Evolutionary conservation across 1,139 yeast genomes (phyloP), one percentile per base, ranked within the genome.

Genomic region (Diutina scorzettiae): DNA sequence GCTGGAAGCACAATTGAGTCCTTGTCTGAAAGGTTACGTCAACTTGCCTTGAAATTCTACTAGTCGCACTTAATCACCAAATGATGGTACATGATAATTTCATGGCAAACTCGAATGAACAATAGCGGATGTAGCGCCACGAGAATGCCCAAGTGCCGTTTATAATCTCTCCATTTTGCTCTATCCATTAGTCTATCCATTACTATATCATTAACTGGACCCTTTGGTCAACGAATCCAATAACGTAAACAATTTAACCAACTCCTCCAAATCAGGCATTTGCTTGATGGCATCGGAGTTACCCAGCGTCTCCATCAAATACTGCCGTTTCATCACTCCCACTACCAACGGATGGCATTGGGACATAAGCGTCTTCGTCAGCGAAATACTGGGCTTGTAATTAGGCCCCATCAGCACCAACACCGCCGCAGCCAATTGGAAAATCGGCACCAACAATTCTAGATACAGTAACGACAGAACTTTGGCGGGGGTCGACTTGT

Each of bases 351-450:
- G 71, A 43, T 72, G 68, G 53, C 78, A 78, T 41, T 71, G 73
- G 5, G 57, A 54, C 53, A 85, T 56, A 42, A 87, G 59, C 6
- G 61, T 66, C 45, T 64, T 66, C 0, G 79, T 79, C 51, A 75
- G 78, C 4, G 60, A 56, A 18, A 78, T 66, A n/a, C 81, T 78
- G 1, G 76, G 71, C 46, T 69, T 72, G 56, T 86, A 85, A 43
- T 80, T 78, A 3, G 91, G 80, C 0, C 96, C 95, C 70, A 84
- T 75, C 2, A 95, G 75, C 20, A 86, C 63, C 8, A 82, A 62
- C 5, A 84, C 66, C 0, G 94, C 78, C 11, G 78, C 60, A 1
- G 85, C 66, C 43, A 86, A 63, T 51, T 85, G 95, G 60, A 86
- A 82, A 3, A 81, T 66, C 0, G 95, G 94, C n/a, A 80, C 70